These are phyloP conservation scores for Cryptosporidium viatorum DNA, from an alignment of 169 alveolate species.

Conservation along the genomic window DNA sequence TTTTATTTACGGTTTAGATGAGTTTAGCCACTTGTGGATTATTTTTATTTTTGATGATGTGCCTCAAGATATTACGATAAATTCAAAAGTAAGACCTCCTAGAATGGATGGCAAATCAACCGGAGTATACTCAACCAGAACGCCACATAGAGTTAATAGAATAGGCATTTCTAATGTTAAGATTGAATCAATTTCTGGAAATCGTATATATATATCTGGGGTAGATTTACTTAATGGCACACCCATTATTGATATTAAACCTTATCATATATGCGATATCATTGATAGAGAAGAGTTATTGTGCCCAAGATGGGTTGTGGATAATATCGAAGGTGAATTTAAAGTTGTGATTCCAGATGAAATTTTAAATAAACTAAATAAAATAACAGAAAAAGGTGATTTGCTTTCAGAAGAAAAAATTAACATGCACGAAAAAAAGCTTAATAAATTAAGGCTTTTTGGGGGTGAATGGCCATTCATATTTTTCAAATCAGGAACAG, in stretches of 20 bases:
- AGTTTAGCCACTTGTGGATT: constrained; percentile 84
- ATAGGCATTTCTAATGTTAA: constrained; percentile 85
- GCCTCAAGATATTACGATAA: background rate
- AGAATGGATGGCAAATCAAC: constrained; percentile 52
- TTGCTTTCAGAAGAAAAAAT: background rate
- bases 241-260: constrained; percentile 86
- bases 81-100: constrained; percentile 14
- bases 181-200: constrained; percentile 80
- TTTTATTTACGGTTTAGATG: constrained; percentile 83
- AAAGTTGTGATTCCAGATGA: constrained; percentile 19
- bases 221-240: constrained; percentile 86
- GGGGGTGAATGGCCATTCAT: constrained; percentile 54
- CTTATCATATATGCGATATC: constrained; percentile 81
- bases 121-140: constrained; percentile 88
- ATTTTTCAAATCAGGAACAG: constrained; percentile 19
- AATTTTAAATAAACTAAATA: background rate
- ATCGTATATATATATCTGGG: constrained; percentile 82
- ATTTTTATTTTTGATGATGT: constrained; percentile 83
- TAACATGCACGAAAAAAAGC: background rate
- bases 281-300: background rate
- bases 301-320: constrained; percentile 6
- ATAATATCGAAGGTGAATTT: background rate
- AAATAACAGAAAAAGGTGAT: background rate
- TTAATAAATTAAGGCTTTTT: background rate
- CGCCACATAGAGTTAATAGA: constrained; percentile 89